Conservation (phyloP, 1,139 yeast species). For the Suhomyces bokatorum region DNA sequence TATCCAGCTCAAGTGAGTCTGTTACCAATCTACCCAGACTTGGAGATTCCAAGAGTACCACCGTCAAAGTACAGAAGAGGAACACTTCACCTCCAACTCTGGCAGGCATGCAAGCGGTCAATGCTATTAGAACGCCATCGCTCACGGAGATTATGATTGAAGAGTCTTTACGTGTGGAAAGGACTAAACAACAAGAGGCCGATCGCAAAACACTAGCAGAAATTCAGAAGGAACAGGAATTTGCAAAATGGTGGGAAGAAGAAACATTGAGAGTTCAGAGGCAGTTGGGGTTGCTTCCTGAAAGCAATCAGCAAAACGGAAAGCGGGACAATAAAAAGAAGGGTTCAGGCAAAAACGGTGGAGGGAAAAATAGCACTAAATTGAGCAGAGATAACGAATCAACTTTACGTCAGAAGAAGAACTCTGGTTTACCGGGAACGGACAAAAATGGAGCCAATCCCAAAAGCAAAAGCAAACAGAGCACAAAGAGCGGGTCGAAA, state of each 20-base stretch:
- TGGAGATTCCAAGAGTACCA: conserved; percentile 6
- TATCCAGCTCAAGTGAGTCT: neutral
- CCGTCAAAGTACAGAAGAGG: neutral
- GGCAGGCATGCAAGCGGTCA: neutral
- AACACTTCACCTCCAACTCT: neutral
- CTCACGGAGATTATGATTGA: conserved; percentile 43
- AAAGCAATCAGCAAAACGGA: neutral
- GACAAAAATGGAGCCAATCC: no score
- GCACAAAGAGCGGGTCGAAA: no score
- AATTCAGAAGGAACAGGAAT: conserved; percentile 76
- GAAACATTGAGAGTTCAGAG: conserved; percentile 63
- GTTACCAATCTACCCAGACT: conserved; percentile 10
- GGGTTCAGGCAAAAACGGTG: neutral
- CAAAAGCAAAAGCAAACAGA: no score
- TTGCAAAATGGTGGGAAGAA: conserved; percentile 80
- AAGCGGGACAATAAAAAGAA: conserved; percentile 2
- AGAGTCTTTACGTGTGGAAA: conserved; percentile 50
- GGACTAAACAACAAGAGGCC: conserved; percentile 28
- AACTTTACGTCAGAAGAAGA: neutral
- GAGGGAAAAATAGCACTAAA: neutral
- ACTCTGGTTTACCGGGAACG: no score
- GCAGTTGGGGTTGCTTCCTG: conserved; percentile 30
- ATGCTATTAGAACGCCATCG: conserved; percentile 20
- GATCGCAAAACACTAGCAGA: conserved; percentile 56
- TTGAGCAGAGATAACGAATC: neutral